phyloP scores from a whole-genome alignment of 2,329 filamentous ascomycete genomes.

The Periconia macrospinosa region DNA sequence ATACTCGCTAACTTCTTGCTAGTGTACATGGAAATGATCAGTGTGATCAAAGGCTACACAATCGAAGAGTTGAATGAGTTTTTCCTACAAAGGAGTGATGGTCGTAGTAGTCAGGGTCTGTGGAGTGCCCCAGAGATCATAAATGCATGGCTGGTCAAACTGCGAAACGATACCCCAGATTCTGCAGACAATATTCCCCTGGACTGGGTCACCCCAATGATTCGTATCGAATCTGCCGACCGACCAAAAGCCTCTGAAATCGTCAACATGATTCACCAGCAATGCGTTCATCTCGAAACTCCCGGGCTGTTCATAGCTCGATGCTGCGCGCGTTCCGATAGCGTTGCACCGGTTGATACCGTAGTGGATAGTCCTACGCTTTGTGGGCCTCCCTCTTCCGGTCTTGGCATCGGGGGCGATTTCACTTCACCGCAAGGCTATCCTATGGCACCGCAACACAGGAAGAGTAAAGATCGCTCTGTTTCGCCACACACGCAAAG shows the following conservation, averaged over 20 bases:
- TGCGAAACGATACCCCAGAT: conserved; percentile 11
- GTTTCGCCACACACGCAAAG: background rate
- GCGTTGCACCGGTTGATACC: conserved; percentile 5
- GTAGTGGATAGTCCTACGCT: conserved; percentile 3
- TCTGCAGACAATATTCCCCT: conserved; percentile 17
- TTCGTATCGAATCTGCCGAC: conserved; percentile 4
- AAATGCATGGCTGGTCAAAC: conserved; percentile 13
- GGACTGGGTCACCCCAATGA: conserved; percentile 21
- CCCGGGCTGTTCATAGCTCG: conserved; percentile 10
- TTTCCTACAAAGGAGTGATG: conserved; percentile 2
- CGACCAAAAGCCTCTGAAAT: conserved; percentile 3
- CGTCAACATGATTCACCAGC: conserved; percentile 9
- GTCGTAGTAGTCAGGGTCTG: conserved; percentile 9
- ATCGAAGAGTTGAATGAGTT: conserved; percentile 15
- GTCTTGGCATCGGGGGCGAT: conserved; percentile 7
- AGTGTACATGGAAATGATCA: conserved; percentile 22
- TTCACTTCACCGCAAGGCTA: background rate
- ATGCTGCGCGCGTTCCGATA: conserved; percentile 16
- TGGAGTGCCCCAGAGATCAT: conserved; percentile 16
- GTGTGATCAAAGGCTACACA: conserved; percentile 17
- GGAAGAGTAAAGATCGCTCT: background rate
- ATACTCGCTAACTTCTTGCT: background rate
- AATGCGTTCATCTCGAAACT: conserved; percentile 1
- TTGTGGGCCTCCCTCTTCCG: conserved; percentile 1
- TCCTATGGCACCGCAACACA: too few species aligned